Evolutionary conservation across 2,329 filamentous ascomycete genomes (phyloP).

Genomic region (Hypoxylon sp.): DNA sequence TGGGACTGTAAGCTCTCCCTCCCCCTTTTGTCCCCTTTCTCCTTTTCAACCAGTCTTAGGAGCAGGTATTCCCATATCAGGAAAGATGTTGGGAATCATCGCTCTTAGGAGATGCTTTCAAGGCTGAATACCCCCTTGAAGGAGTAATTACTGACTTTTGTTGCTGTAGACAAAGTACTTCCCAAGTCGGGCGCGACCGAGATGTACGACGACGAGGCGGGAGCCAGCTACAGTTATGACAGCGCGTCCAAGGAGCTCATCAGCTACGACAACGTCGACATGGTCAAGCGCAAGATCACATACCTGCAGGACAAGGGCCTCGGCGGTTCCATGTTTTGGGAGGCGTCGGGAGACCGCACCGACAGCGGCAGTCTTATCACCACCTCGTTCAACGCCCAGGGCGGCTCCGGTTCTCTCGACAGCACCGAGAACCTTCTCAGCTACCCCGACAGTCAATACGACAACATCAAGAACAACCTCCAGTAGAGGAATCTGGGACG

Average conservation of each 20-base stretch:
- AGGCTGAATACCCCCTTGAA: not conserved
- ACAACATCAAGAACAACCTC: constrained; percentile 43
- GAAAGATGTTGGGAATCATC: not conserved
- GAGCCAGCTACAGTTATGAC: constrained; percentile 78
- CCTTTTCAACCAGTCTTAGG: not conserved
- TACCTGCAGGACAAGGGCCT: constrained; percentile 70
- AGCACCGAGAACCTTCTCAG: constrained; percentile 39
- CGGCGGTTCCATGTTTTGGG: constrained; percentile 88
- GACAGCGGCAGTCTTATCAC: constrained; percentile 67
- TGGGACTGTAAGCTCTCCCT: too few species aligned
- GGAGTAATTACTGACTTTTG: not conserved
- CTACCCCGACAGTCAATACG: constrained; percentile 43
- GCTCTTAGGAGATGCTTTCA: not conserved
- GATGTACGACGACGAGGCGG: constrained; percentile 62
- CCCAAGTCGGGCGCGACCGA: constrained; percentile 68
- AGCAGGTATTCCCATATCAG: not conserved
- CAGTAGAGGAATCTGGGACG: too few species aligned
- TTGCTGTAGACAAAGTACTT: constrained; percentile 66
- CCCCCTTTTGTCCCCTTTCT: not conserved
- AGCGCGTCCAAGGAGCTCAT: constrained; percentile 66
- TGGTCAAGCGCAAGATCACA: constrained; percentile 67
- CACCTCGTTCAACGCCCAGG: constrained; percentile 39
- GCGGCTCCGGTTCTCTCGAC: constrained; percentile 38
- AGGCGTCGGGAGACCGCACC: constrained; percentile 72
- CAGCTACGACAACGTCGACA: constrained; percentile 72